phyloP scores from a whole-genome alignment of 1,139 yeast species.

The Geotrichum siamense region DNA sequence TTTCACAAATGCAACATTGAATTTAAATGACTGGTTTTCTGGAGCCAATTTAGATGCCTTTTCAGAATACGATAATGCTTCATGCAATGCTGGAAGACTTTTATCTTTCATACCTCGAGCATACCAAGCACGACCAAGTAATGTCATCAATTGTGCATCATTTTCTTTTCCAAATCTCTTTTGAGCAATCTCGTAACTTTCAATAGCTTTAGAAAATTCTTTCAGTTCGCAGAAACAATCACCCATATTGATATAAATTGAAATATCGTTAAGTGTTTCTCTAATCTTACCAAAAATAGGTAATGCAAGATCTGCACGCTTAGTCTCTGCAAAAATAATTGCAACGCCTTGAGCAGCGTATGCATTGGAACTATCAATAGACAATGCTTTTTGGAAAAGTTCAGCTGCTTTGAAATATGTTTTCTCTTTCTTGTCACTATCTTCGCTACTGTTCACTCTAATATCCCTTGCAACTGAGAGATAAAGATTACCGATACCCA shows the following conservation, averaged over 20 bases:
- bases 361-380: constrained; percentile 76
- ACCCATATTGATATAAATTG: constrained; percentile 79
- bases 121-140: constrained; percentile 88
- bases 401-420: constrained; percentile 86
- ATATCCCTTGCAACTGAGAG: constrained; percentile 74
- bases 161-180: constrained; percentile 56
- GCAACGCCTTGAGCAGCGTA: constrained; percentile 98
- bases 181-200: constrained; percentile 76
- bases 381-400: constrained; percentile 78
- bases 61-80: constrained; percentile 56
- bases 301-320: constrained; percentile 66
- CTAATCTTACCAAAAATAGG: constrained; percentile 84
- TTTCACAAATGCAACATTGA: constrained; percentile 77
- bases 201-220: constrained; percentile 81
- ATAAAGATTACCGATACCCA: constrained; percentile 85
- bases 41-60: constrained; percentile 46
- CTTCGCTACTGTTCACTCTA: constrained; percentile 47
- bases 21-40: constrained; percentile 46
- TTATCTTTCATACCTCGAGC: constrained; percentile 69
- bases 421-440: constrained; percentile 60
- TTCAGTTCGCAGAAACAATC: constrained; percentile 79
- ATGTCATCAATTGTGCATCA: constrained; percentile 58
- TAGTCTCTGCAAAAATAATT: constrained; percentile 82
- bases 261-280: constrained; percentile 79
- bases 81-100: constrained; percentile 50